These are phyloP conservation scores for Amaranthus cruentus DNA, from an alignment of 148 eudicot genomes.

Conservation along the genomic window DNA sequence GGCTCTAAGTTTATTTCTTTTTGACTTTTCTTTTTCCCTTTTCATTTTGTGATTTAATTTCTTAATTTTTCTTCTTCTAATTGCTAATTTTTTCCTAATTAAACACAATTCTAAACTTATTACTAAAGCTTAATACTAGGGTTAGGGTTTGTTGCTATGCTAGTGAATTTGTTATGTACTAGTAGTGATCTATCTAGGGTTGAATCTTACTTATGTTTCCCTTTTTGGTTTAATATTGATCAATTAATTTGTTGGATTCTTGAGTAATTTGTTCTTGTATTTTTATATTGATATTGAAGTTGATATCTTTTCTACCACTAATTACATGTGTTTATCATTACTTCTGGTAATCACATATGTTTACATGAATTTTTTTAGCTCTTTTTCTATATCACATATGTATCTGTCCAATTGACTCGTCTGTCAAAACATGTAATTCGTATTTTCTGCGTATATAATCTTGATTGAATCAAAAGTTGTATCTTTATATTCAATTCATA, in stretches of 20 bases:
- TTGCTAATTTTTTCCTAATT: slow-evolving; percentile 2
- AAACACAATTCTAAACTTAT: too few relatives aligned
- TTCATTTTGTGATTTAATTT: slow-evolving; percentile 24
- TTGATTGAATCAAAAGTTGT: not conserved
- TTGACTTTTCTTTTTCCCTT: not conserved
- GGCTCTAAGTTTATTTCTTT: slow-evolving; percentile 5
- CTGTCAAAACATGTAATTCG: too few relatives aligned
- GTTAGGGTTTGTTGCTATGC: slow-evolving; percentile 35
- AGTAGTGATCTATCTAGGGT: not conserved
- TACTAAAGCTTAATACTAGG: slow-evolving; percentile 16
- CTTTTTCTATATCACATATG: too few relatives aligned
- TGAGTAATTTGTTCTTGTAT: not conserved
- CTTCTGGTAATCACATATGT: too few relatives aligned
- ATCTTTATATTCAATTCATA: not conserved
- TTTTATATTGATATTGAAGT: not conserved
- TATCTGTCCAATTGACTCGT: too few relatives aligned
- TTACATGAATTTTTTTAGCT: too few relatives aligned
- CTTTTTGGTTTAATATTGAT: not conserved
- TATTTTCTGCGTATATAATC: not conserved
- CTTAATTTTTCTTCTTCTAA: slow-evolving; percentile 1
- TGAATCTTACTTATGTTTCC: not conserved
- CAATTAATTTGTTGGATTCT: not conserved
- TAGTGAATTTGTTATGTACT: not conserved
- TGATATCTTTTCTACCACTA: too few relatives aligned
- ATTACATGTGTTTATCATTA: too few relatives aligned